A percentile compares a stretch with the other conserved stretches of the same genome.
Evolutionary conservation across 148 eudicot genomes (phyloP).

Genomic region (Vaccinium macrocarpon): DNA sequence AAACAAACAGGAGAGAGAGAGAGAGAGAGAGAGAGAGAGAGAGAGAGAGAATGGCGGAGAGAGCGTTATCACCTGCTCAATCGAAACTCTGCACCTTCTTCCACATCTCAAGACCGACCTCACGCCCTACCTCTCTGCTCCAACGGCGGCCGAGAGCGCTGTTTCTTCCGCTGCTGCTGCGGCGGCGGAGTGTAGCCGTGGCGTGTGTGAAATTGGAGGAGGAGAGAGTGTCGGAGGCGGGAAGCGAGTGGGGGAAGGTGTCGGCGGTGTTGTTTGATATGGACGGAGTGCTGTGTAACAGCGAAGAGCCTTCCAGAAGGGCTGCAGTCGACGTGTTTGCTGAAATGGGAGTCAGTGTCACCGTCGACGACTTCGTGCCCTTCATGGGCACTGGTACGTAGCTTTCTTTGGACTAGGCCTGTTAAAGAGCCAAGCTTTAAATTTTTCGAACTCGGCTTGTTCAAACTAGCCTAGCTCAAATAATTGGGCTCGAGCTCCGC

Average conservation of each 20-base stretch:
- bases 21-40: conserved; percentile 1
- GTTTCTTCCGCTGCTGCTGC: not conserved
- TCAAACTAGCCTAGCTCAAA: too few species aligned
- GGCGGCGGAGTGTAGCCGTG: conserved; percentile 17
- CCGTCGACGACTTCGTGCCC: conserved; percentile 85
- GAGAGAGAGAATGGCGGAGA: conserved; percentile 37
- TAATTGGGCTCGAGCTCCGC: too few species aligned
- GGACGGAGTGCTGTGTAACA: conserved; percentile 95
- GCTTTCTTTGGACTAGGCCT: too few species aligned
- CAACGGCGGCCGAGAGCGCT: conserved; percentile 22
- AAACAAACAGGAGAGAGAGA: not conserved
- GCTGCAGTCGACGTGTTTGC: conserved; percentile 87
- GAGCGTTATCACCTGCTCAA: conserved; percentile 20
- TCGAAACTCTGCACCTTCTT: conserved; percentile 22
- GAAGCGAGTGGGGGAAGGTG: conserved; percentile 70
- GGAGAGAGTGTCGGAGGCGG: conserved; percentile 22
- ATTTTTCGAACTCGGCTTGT: too few species aligned
- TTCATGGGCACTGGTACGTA: conserved; percentile 90
- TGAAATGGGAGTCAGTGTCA: conserved; percentile 81
- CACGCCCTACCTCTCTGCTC: not conserved
- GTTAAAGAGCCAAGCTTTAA: too few species aligned
- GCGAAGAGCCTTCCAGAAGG: conserved; percentile 78
- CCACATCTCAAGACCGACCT: conserved; percentile 18
- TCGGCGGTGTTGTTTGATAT: conserved; percentile 94
- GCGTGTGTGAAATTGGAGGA: conserved; percentile 52